Percentiles rank a stretch among this genome's conserved stretches.
Conservation (phyloP, 768 basidiomycete genomes). For the Tephrocybe sp. region DNA sequence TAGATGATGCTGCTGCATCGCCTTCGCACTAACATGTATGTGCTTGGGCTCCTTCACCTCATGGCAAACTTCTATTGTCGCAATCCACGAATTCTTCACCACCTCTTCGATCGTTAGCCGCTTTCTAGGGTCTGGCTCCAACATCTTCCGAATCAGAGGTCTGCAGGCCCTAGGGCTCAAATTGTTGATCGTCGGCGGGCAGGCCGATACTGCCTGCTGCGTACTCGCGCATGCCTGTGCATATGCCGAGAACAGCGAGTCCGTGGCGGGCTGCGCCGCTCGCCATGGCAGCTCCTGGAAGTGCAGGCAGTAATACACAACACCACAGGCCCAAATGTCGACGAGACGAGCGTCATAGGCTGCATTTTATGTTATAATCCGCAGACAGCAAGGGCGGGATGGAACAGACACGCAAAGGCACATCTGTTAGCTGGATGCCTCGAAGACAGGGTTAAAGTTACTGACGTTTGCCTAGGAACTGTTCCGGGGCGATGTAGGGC, state of each 20-base stretch:
- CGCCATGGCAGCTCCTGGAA: constrained; percentile 99
- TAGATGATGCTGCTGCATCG: constrained; percentile 53
- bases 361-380: constrained; percentile 26
- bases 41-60: constrained; percentile 62
- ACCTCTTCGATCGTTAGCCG: constrained; percentile 80
- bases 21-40: constrained; percentile 68
- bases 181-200: constrained; percentile 80
- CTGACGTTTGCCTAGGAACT: constrained; percentile 96
- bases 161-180: constrained; percentile 85
- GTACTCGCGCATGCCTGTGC: constrained; percentile 53
- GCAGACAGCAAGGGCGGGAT: constrained; percentile 8
- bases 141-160: constrained; percentile 84
- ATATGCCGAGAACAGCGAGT: constrained; percentile 82
- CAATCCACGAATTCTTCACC: constrained; percentile 76
- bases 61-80: constrained; percentile 82
- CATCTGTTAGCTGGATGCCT: constrained; percentile 36
- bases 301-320: constrained; percentile 98
- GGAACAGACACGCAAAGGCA: constrained; percentile 25
- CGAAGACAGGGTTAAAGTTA: constrained; percentile 27
- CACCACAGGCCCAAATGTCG: constrained; percentile 95
- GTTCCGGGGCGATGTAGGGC: constrained; percentile 98
- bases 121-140: constrained; percentile 88
- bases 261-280: constrained; percentile 75
- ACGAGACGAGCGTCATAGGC: constrained; percentile 97
- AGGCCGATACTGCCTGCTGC: constrained; percentile 43